Evolutionary conservation across 768 basidiomycete species (phyloP), one percentile per base, ranked within the genome.

Genomic region (Macrolepiota albuminosa): DNA sequence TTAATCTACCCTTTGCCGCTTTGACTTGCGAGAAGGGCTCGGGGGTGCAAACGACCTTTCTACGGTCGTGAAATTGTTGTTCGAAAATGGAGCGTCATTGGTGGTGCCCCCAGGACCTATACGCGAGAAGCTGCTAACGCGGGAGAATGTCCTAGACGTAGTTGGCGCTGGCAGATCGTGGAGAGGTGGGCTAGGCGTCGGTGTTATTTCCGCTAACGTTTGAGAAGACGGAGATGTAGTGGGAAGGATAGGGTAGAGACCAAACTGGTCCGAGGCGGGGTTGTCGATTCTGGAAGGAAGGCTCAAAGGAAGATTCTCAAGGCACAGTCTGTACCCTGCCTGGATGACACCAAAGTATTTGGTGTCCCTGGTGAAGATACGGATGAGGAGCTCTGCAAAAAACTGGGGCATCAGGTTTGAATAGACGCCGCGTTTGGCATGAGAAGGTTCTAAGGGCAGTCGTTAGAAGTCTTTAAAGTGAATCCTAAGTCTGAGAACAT

Each of bases 381-480:
- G 78, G 42, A 92, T 69, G 43, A 84, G 76, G n/a, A 85, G 75
- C 69, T 93, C 92, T 0, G 81, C 87, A 62, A 90, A 91, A n/a
- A 67, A 70, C 0, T 69, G 62, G 0, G 92, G 92, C 75, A 85
- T 83, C 24, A 90, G 29, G 29, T 29, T 29, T 29, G 29, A 29
- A 29, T 29, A 29, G 2, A 29, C 29, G 29, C 29, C 29, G 1
- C 70, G 71, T 26, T 72, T 74, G 0, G 86, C 84, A 24, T 66
- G 68, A 56, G 68, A 63, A 52, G 80, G 75, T 29, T 67, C 84
- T 90, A 52, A 24, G 33, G 21, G n/a, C 31, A 18, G 10, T 29
- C 18, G 8, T 36, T 26, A 46, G 31, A 37, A 33, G 4, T 0
- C 10, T n/a, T 24, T 21, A 2, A 1, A 49, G 9, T 39, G 2